Base-by-base conservation (phyloP, 2,329 filamentous ascomycete species). In the Thielaviopsis euricoi region DNA sequence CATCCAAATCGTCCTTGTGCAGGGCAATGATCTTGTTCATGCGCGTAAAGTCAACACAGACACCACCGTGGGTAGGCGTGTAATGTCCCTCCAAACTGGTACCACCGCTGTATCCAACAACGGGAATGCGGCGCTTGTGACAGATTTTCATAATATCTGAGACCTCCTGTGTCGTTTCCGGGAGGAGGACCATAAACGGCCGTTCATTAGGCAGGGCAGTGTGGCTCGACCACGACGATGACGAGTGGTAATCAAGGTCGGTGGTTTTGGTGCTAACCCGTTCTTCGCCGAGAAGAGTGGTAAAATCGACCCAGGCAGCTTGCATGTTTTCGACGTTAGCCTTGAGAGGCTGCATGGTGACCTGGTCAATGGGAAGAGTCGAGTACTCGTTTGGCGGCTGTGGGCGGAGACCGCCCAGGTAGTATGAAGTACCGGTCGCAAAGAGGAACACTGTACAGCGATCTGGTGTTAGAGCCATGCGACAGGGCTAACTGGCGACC, bases 11-110 rank as follows among this genome's bases (percentile, higher is more conserved):
- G 1, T 85, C 81, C 70, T 86, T 83, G 72, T 95, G 85, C 64
- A 96, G 71, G 40, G 76, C 73, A 37, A 95, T 62, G 56, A 96
- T 83, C 67, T 85, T 81, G 71, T 91, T 81, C 90, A 96, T 95
- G 61, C 84, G 79, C 55, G 78, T 78, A 68, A 95, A 94, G 70
- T 95, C 88, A 65, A 96, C 79, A 64, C 87, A 91, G 33, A 95
- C 81, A 21, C 90, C 90, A 59, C 87, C 86, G 63, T 83, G 75
- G 17, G 89, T 95, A 1, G 89, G 81, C 1, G 88, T 83, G 69
- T 87, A 95, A 69, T 95, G 88, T 1, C 90, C 90, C 71, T 96
- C 90, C 33, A 96, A 74, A 65, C 86, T 90, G 7, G 90, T 95
- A 37, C 90, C 90, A 50, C 90, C 90, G 59, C 85, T 89, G 71